phyloP scores from a whole-genome alignment of 2,329 filamentous ascomycete species.

The Aspergillus piperis region DNA sequence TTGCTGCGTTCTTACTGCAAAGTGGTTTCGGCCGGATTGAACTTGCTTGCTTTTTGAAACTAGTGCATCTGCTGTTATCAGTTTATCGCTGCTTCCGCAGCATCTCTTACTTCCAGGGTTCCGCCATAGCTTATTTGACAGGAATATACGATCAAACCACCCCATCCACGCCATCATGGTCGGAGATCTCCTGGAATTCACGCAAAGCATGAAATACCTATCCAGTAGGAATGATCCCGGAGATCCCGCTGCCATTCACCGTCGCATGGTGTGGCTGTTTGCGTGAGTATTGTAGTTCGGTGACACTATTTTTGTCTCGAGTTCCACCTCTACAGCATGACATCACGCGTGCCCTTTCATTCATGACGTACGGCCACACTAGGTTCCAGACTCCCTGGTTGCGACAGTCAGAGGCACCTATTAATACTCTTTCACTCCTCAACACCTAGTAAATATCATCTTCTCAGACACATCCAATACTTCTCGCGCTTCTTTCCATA shows the following conservation, averaged over 20 bases:
- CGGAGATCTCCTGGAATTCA: background rate
- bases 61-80: background rate
- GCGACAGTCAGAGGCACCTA: background rate
- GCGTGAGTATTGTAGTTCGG: background rate
- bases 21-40: background rate
- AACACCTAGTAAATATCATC: background rate
- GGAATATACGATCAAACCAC: background rate
- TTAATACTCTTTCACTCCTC: constrained; percentile 10
- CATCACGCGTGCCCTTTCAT: constrained; percentile 19
- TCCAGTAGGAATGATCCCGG: background rate
- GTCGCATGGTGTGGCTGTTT: background rate
- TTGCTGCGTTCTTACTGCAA: too few relatives aligned
- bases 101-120: background rate
- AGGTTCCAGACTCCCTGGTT: background rate
- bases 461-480: background rate
- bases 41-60: background rate
- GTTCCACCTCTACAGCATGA: constrained; percentile 16
- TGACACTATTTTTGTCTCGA: background rate
- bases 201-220: background rate
- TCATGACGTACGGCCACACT: constrained; percentile 23
- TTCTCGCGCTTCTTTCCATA: background rate
- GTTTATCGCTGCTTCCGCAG: background rate
- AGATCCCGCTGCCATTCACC: background rate
- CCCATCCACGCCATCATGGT: background rate
- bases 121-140: background rate